Conservation (phyloP, 257 asterid species). For the Lavandula angustifolia region DNA sequence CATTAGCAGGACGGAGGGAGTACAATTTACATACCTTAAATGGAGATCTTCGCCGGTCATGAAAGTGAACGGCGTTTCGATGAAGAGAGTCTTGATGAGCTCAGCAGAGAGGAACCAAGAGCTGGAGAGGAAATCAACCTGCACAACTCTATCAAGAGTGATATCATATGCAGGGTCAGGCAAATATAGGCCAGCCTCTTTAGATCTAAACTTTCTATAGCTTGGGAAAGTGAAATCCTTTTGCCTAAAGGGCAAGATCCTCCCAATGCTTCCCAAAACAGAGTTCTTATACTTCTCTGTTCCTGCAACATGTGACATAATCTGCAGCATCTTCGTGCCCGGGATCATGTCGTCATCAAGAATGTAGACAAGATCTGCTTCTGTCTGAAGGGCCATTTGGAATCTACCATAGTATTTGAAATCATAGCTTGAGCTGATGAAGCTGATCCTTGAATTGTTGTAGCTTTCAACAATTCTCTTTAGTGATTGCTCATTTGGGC, state of each 20-base stretch:
- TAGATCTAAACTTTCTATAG: constrained; percentile 80
- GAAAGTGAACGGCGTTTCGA: constrained; percentile 88
- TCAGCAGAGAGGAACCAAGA: constrained; percentile 96
- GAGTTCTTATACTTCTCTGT: constrained; percentile 85
- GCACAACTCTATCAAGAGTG: constrained; percentile 63
- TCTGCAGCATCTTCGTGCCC: constrained; percentile 76
- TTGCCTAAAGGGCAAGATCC: constrained; percentile 86
- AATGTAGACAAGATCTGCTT: constrained; percentile 75
- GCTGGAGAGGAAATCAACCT: constrained; percentile 92
- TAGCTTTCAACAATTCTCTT: constrained; percentile 66
- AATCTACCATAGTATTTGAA: constrained; percentile 94
- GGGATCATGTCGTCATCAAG: constrained; percentile 97
- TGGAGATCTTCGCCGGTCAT: constrained; percentile 94
- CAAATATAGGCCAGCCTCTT: constrained; percentile 89
- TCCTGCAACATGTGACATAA: constrained; percentile 81
- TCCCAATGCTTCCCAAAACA: constrained; percentile 86
- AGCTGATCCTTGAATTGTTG: constrained; percentile 70
- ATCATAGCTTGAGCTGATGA: constrained; percentile 75
- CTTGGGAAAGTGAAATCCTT: constrained; percentile 84
- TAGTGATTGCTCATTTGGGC: constrained; percentile 69
- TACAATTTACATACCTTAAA: constrained; percentile 54
- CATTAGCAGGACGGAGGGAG: too few species aligned
- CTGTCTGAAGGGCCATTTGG: constrained; percentile 91
- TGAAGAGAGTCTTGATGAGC: constrained; percentile 76
- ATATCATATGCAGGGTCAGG: constrained; percentile 98